phyloP scores from a whole-genome alignment of 306 rosid species.

The Corylus avellana region DNA sequence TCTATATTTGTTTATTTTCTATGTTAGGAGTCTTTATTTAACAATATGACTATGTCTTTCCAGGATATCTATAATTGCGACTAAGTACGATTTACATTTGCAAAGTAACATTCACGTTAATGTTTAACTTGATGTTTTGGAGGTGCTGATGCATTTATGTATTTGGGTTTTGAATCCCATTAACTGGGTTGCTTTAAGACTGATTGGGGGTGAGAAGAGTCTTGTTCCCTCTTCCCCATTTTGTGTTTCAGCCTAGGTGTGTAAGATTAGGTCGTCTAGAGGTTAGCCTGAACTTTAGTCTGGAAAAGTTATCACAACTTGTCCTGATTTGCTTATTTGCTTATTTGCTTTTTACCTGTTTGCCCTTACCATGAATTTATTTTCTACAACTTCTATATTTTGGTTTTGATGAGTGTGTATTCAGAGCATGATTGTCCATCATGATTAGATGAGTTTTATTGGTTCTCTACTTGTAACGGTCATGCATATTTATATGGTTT shows the following conservation, averaged over 20 bases:
- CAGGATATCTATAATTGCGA: background rate
- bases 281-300: background rate
- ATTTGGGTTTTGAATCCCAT: background rate
- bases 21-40: background rate
- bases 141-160: background rate
- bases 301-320: conserved; percentile 2
- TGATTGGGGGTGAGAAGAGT: conserved; percentile 15
- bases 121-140: background rate
- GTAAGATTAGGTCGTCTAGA: background rate
- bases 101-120: background rate
- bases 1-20: background rate
- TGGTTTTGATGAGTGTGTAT: background rate
- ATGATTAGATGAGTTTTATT: background rate
- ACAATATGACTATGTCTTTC: background rate
- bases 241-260: background rate
- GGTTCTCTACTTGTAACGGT: background rate
- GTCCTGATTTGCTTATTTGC: background rate
- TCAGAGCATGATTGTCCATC: background rate
- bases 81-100: background rate
- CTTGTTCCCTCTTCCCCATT: background rate
- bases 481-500: background rate
- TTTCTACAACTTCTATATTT: background rate
- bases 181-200: background rate
- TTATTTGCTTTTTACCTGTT: background rate
- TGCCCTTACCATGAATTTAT: background rate